Base-by-base conservation (phyloP, 768 basidiomycete species). In the Chiua virens region DNA sequence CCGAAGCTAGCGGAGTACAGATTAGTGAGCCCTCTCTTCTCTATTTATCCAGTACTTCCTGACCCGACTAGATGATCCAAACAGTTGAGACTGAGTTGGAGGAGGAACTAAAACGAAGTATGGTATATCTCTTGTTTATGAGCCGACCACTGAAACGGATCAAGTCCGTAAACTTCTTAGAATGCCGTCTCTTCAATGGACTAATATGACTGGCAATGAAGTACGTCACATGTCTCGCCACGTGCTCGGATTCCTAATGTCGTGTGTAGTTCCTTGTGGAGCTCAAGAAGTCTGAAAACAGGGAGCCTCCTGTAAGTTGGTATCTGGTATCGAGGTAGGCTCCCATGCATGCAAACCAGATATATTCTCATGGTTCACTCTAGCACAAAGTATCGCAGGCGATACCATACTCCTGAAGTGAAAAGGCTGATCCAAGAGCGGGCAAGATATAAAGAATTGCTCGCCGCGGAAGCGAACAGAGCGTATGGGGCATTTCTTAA, bases 321-420 rank as follows among this genome's bases (percentile, higher is more conserved):
- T 69, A 75, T 11, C 63, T 83, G 41, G 74, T 91, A 41, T 87
- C 86, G 17, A 83, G 80, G 89, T 87, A 40, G 61, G 27, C 15
- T 4, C 11, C 3, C 23, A 10, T 42, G 21, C 15, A 42, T 27
- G 15, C 13, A 7, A 13, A 25, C 30, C 15, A 36, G 21, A 5
- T 8, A 10, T 20, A 15, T 44, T 18, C 39, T 51, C 21, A 54
- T 49, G 27, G 20, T 54, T 28, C 28, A 30, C 45, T 37, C 36
- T 51, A 92, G 89, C 41, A 97, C 92, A 2, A 94, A 85, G 67
- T 69, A 70, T 35, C 68, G 78, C 17, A 78, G 82, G 46, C 79
- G 96, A 21, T 96, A 89, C 64, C 86, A 87, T 41, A 83, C 93
- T 0, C 89, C 92, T 1, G 74, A 75, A 20, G 79, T 87, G 27